Percentiles rank a stretch among this genome's conserved stretches.
Conservation (phyloP, 495 filamentous ascomycete species). For the Aspergillus bertholletiae region DNA sequence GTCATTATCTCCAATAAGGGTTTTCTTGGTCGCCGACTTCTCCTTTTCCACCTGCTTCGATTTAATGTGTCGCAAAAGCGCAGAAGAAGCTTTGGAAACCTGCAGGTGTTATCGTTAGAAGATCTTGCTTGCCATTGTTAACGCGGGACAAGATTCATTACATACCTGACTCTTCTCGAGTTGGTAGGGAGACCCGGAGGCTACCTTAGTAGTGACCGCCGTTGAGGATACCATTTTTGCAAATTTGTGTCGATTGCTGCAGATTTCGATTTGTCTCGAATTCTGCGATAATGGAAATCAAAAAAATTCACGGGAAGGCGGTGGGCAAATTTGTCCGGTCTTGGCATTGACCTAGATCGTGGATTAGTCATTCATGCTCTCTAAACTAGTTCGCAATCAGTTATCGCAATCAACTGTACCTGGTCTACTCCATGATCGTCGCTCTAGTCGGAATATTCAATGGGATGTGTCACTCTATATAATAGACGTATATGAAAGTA, state of each 20-base stretch:
- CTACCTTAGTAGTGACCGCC: slow-evolving; percentile 48
- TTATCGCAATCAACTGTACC: neutral
- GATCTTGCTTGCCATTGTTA: neutral
- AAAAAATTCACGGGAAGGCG: slow-evolving; percentile 43
- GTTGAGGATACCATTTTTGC: slow-evolving; percentile 45
- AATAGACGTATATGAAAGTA: too few species aligned
- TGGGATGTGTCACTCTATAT: too few species aligned
- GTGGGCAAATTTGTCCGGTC: slow-evolving; percentile 32
- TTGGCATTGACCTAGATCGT: slow-evolving; percentile 22
- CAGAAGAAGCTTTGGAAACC: slow-evolving; percentile 75
- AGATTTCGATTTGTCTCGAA: slow-evolving; percentile 29
- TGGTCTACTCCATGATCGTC: neutral
- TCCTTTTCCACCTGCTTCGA: slow-evolving; percentile 55
- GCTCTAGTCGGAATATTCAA: neutral
- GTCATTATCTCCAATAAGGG: slow-evolving; percentile 63
- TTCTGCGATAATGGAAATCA: slow-evolving; percentile 29
- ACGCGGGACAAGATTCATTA: neutral
- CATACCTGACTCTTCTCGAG: slow-evolving; percentile 62
- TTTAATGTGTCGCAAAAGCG: slow-evolving; percentile 77
- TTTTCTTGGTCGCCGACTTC: slow-evolving; percentile 60
- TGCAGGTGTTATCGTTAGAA: slow-evolving; percentile 30
- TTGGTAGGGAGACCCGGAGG: slow-evolving; percentile 58
- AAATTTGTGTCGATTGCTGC: slow-evolving; percentile 8
- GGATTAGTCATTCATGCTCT: slow-evolving; percentile 13
- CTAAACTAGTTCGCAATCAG: neutral